Evolutionary conservation across 495 filamentous ascomycete genomes (phyloP).

Genomic region (Glutinoglossum americanum): DNA sequence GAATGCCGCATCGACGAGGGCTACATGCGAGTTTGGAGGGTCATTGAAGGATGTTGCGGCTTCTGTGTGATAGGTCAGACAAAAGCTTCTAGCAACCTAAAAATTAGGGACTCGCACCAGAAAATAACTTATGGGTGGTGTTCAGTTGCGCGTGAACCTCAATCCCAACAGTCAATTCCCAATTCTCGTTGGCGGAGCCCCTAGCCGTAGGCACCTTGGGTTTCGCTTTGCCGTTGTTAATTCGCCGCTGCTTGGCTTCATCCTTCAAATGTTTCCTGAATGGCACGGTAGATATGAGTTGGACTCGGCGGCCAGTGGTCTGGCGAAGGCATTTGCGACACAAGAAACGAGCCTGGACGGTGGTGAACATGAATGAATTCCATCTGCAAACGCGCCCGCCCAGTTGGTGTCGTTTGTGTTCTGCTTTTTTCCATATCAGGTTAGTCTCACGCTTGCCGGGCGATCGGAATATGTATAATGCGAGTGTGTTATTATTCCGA

Average conservation of each 20-base stretch:
- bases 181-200: conserved; percentile 20
- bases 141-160: conserved; percentile 96
- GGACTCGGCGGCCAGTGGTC: not conserved
- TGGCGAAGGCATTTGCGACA: not conserved
- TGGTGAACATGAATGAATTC: conserved; percentile 3
- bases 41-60: conserved; percentile 50
- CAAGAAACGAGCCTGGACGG: not conserved
- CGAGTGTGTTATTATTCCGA: not conserved
- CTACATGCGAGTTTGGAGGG: conserved; percentile 62
- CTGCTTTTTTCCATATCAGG: not conserved
- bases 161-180: conserved; percentile 86
- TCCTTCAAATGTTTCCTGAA: conserved; percentile 18
- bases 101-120: conserved; percentile 19
- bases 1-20: conserved; percentile 72
- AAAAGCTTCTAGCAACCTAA: not conserved
- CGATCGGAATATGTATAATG: not conserved
- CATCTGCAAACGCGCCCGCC: not conserved
- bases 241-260: conserved; percentile 6
- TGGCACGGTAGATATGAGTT: conserved; percentile 4
- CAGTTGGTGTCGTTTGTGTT: not conserved
- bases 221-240: conserved; percentile 1
- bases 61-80: conserved; percentile 14
- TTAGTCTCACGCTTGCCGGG: not conserved
- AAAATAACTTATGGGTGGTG: conserved; percentile 69
- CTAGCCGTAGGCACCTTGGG: not conserved